Evolutionary conservation across 352 stramenopile genomes (phyloP).

Genomic region (Pythium guiyangense): DNA sequence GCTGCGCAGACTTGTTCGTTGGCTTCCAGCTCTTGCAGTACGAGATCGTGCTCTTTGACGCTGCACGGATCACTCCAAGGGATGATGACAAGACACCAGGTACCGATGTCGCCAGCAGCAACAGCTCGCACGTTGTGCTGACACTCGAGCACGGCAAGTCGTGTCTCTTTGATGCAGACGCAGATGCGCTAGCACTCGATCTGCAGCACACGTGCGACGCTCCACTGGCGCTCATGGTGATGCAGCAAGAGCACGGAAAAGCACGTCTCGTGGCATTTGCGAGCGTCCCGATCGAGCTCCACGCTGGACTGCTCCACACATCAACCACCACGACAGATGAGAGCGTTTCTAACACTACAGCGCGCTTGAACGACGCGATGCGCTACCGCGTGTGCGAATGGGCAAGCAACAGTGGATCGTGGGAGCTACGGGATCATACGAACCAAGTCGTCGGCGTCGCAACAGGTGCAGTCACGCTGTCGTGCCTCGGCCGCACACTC

Average conservation of each 20-base stretch:
- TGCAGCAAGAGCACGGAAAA: constrained; percentile 24
- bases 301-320: constrained; percentile 17
- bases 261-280: constrained; percentile 33
- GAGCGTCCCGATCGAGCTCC: constrained; percentile 21
- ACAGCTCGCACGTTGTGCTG: constrained; percentile 4
- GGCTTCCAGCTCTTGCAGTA: constrained; percentile 49
- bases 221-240: constrained; percentile 30
- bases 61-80: background rate
- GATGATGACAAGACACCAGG: no score
- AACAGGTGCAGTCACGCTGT: constrained; percentile 29
- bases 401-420: constrained; percentile 26
- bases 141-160: constrained; percentile 33
- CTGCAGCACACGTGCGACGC: constrained; percentile 20
- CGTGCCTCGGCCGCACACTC: constrained; percentile 36
- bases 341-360: background rate
- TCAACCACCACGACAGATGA: background rate
- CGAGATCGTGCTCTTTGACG: constrained; percentile 47
- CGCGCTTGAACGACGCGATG: constrained; percentile 2
- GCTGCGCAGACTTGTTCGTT: constrained; percentile 13
- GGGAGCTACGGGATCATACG: constrained; percentile 28
- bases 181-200: constrained; percentile 19
- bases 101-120: no score
- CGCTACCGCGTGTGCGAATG: constrained; percentile 36
- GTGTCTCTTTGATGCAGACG: constrained; percentile 42
- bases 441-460: constrained; percentile 18